phyloP scores from a whole-genome alignment of 225 moss, liverwort and hornwort genomes.

The Marchantia polymorpha region DNA sequence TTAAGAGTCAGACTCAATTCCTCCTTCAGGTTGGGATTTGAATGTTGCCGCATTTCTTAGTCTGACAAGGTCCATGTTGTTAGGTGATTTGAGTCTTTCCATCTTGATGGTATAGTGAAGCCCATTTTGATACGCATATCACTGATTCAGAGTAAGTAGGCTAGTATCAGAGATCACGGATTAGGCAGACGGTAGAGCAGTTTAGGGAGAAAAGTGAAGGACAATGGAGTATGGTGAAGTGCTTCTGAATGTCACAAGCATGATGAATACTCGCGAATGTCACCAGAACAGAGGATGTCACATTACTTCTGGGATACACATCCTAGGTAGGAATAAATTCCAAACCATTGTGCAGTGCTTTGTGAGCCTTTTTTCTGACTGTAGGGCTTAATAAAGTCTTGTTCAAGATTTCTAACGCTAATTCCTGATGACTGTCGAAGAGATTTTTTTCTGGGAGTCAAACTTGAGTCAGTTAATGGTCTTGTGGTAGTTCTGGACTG shows the following conservation, averaged over 20 bases:
- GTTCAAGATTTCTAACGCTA: no score
- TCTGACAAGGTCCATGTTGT: constrained; percentile 2
- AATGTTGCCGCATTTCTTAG: not conserved
- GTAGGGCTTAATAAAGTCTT: no score
- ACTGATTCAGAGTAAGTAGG: constrained; percentile 5
- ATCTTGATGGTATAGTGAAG: constrained; percentile 7
- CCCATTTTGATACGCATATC: constrained; percentile 8
- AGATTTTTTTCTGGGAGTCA: no score
- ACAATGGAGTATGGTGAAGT: not conserved
- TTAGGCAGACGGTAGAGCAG: not conserved
- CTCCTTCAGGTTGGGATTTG: constrained; percentile 1
- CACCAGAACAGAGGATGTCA: not conserved
- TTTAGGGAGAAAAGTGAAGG: not conserved
- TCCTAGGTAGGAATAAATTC: not conserved
- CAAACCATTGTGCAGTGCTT: not conserved
- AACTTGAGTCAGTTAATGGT: no score
- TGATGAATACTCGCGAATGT: not conserved
- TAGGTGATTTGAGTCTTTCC: constrained; percentile 4
- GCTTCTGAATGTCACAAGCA: not conserved
- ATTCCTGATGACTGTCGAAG: no score
- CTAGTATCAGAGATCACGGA: constrained; percentile 1
- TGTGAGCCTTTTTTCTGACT: not conserved
- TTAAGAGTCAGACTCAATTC: constrained; percentile 4
- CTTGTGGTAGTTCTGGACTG: no score
- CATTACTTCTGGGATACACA: not conserved